Evolutionary conservation across 1,139 yeast genomes (phyloP), one percentile per base, ranked within the genome.

Genomic region (Taphrina deformans): DNA sequence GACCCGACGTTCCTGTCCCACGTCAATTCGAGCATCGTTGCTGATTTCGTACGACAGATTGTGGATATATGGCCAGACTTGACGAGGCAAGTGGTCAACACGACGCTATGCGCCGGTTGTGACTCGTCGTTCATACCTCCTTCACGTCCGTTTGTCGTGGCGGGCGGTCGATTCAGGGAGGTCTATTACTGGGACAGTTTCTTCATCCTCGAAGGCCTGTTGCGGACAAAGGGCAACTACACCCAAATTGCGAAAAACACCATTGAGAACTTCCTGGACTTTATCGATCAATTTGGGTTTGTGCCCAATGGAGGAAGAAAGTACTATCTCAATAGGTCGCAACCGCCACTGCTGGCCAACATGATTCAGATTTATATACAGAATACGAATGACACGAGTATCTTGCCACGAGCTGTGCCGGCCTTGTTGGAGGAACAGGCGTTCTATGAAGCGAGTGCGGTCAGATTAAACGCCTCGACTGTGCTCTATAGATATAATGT

Each of bases 301-400:
- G 59, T 63, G 31, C 66, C 66, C 3, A 63, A 63, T 33, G 66
- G 66, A n/a, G 66, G 51, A 12, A 51, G 66, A 7, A 53, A 35
- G 18, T 63, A 63, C 46, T 63, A 63, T 29, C 59, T 58, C 56
- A 63, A 63, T 27, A 58, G 66, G 9, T 61, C 65, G 24, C 66
- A 63, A 59, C 66, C 66, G 23, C 66, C 66, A 10, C 23, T 63
- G 12, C 41, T 63, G 44, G 31, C 45, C 53, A 46, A 63, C 18
- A 63, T 63, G 66, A 45, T 63, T 16, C 18, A 55, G 7, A 38
- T 51, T n/a, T 63, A 63, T 29, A 12, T 51, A 7, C 55, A 41
- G 9, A 9, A 40, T 10, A 63, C 66, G 35, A 40, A 50, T 45
- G 66, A 63, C 38, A 31, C 52, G 7, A 16, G 53, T n/a, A 33